Base-by-base conservation (phyloP, 1,284 basidiomycete species). In the Sporisorium scitamineum region DNA sequence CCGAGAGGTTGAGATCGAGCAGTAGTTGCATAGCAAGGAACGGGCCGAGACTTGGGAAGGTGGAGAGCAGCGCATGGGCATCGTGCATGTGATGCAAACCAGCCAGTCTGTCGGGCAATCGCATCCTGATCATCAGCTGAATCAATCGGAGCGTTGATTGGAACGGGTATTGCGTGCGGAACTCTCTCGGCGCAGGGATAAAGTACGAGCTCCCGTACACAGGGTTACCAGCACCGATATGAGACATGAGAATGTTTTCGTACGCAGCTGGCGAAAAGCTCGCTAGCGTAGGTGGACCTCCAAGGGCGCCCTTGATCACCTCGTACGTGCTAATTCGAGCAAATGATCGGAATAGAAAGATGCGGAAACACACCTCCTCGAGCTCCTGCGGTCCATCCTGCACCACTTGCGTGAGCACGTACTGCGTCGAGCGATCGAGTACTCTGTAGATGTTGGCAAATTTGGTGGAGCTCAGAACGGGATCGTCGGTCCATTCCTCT, bases 381-480 rank as follows among this genome's bases (percentile, higher is more conserved):
- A 86, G 87, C 16, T 86, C 81, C 78, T 90, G 90, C 1, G 88
- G 86, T 7, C 90, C 91, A 72, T 89, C 89, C 76, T 90, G 88
- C 66, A 91, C 89, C 45, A 91, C 90, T 51, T 90, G 87, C 3
- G 85, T 76, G 29, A 91, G 87, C 54, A 91, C 85, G 62, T 88
- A 91, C 71, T 91, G 90, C 34, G 87, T 89, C 3, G 87, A 87
- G 37, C 88, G 88, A 82, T 91, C 91, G 26, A 90, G 86, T 2
- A 90, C 88, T 13, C 91, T 88, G 80, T 87, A 91, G 0, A 89
- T 87, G 73, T 90, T 91, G 85, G 90, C 91, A 71, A 91, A 91
- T 56, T 86, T 87, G 67, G 88, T 86, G 7, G 85, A 79, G 4
- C 80, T 84, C 22, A 91, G 85, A 31, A 90, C 87, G 2, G 80